A percentile compares a stretch with the other conserved stretches of the same genome.
Conservation (phyloP, 306 rosid genomes). For the Lathyrus oleraceus region DNA sequence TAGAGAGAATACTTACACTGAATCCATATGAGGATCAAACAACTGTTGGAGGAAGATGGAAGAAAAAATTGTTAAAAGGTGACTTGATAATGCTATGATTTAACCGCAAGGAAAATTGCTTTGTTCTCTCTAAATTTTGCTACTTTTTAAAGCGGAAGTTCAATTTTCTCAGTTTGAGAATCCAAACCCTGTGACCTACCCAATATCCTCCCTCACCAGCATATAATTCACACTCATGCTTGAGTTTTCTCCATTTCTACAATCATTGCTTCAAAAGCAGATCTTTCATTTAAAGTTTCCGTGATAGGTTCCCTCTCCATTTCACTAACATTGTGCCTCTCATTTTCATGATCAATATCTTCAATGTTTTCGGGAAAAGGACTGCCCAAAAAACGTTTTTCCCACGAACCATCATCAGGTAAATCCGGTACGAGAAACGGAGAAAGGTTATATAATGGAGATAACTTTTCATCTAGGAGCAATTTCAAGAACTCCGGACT, state of each 20-base stretch:
- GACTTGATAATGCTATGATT: slow-evolving; percentile 15
- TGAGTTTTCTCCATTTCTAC: slow-evolving; percentile 56
- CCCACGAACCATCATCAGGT: slow-evolving; percentile 70
- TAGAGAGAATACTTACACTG: slow-evolving; percentile 27
- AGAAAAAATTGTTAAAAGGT: slow-evolving; percentile 6
- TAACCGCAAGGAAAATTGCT: neutral
- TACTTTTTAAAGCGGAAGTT: slow-evolving; percentile 42
- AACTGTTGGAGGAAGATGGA: slow-evolving; percentile 28
- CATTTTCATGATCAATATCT: slow-evolving; percentile 44
- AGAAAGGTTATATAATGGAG: slow-evolving; percentile 55
- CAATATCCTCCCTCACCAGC: slow-evolving; percentile 24
- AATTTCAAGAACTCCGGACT: slow-evolving; percentile 76
- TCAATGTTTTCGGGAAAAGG: slow-evolving; percentile 47
- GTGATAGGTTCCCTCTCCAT: slow-evolving; percentile 54
- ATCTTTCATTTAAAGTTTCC: slow-evolving; percentile 33
- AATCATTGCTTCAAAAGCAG: slow-evolving; percentile 48
- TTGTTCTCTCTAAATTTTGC: slow-evolving; percentile 18
- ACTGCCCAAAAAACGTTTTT: slow-evolving; percentile 61
- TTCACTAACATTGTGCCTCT: slow-evolving; percentile 35
- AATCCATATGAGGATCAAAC: slow-evolving; percentile 37
- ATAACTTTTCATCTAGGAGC: slow-evolving; percentile 71
- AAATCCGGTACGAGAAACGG: slow-evolving; percentile 66
- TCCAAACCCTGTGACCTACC: slow-evolving; percentile 45
- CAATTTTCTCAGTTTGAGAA: slow-evolving; percentile 49
- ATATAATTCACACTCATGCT: slow-evolving; percentile 34